A percentile compares a stretch with the other conserved stretches of the same genome.
Evolutionary conservation across 108 stramenopile genomes (phyloP).

Genomic region (Nitzschia putrida): DNA sequence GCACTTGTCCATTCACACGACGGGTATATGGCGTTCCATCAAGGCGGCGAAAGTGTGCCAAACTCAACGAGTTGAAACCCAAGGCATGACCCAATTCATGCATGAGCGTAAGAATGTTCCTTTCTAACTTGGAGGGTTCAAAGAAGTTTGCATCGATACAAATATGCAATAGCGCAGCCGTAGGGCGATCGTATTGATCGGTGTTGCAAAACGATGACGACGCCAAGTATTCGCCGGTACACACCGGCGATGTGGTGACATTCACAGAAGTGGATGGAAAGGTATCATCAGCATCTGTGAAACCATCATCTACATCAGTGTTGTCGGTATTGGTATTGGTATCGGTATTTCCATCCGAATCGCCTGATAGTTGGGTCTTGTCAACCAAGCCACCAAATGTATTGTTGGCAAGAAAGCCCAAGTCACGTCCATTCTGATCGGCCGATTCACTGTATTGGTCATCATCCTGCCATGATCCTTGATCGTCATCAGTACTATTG

Average conservation of each 20-base stretch:
- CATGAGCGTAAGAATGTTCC: constrained; percentile 69
- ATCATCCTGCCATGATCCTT: no score
- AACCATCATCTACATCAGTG: background rate
- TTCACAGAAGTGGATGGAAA: no score
- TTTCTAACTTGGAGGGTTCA: constrained; percentile 31
- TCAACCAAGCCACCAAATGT: background rate
- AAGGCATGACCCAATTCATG: constrained; percentile 83
- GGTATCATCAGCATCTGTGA: background rate
- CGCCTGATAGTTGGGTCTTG: background rate
- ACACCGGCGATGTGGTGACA: background rate
- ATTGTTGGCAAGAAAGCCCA: background rate
- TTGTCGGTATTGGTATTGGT: background rate
- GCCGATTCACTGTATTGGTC: background rate
- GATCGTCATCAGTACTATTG: background rate
- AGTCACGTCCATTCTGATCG: background rate
- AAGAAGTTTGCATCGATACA: constrained; percentile 76
- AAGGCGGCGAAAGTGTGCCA: constrained; percentile 77
- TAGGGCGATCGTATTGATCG: constrained; percentile 83
- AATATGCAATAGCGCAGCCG: constrained; percentile 71
- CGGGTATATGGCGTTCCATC: constrained; percentile 75
- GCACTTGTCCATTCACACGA: constrained; percentile 49
- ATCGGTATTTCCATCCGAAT: background rate
- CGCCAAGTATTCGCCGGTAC: constrained; percentile 69
- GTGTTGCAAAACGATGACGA: constrained; percentile 79
- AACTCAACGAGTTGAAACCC: constrained; percentile 72